These are phyloP conservation scores for Guadua angustifolia DNA, from an alignment of 176 grass and related monocot genomes.

Conservation along the genomic window DNA sequence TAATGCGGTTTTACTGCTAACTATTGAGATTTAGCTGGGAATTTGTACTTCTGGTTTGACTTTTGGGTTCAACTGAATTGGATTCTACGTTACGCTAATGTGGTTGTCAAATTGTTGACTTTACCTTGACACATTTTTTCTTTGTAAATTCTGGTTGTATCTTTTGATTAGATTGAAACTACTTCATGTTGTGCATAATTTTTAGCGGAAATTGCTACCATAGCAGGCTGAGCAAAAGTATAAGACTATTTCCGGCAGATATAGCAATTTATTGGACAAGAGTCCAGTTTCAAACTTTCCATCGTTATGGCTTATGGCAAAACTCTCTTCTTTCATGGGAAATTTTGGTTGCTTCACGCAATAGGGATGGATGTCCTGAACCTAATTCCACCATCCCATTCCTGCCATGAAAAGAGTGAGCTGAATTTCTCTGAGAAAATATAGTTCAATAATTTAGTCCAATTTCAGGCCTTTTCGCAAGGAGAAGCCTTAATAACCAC, in stretches of 20 bases:
- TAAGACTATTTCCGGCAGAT: not conserved
- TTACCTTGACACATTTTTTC: not conserved
- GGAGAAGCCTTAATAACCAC: not conserved
- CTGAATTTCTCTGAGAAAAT: not conserved
- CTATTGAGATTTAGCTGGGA: not conserved
- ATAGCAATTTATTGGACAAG: not conserved
- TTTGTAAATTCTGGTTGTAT: not conserved
- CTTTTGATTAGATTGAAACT: constrained; percentile 11
- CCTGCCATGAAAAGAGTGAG: not conserved
- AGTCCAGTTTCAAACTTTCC: not conserved
- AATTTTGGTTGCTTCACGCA: not conserved
- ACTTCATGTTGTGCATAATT: not conserved
- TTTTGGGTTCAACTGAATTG: not conserved
- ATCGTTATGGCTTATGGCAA: not conserved
- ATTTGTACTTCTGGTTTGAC: not conserved
- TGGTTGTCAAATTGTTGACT: not conserved
- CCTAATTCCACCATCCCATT: not conserved
- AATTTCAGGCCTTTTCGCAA: not conserved
- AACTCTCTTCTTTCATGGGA: not conserved
- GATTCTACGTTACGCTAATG: not conserved
- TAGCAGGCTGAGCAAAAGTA: not conserved
- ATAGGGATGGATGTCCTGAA: not conserved
- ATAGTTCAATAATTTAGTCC: not conserved
- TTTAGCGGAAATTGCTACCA: not conserved
- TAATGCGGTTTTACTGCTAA: not conserved